Base-by-base conservation (phyloP, 1,284 basidiomycete genomes). In the Ganoderma multipileum region DNA sequence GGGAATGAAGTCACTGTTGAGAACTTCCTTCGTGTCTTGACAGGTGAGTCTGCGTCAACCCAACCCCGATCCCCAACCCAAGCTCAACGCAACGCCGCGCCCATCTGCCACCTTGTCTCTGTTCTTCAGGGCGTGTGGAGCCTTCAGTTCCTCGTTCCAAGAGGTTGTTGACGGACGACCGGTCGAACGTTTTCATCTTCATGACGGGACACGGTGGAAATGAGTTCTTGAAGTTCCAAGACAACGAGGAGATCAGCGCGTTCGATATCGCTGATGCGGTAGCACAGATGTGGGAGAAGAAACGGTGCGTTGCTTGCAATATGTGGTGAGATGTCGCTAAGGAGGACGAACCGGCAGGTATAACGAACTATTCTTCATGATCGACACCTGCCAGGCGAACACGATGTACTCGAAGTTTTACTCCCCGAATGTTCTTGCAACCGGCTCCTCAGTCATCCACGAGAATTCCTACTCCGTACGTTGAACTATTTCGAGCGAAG, bases 141-240 rank as follows among this genome's bases (percentile, higher is more conserved):
- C 86, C 85, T 30, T 92, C 87, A 16, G 89, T 96, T 0, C 97
- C 98, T 0, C 90, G 95, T 3, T 95, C 93, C 0, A 99, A 99
- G 79, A 91, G 97, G 12, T 86, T 99, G 0, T 85, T 98, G 36
- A 93, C 93, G 0, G 96, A 99, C 75, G 91, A 95, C 65, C 85
- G 91, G n/a, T 96, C 94, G 8, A 99, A 99, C 77, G 87, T 99
- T 67, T 98, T 99, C 78, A 89, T 99, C 30, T 99, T 98, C 81
- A 95, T 99, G 94, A 98, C 98, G 0, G 98, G 97, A 0, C 97
- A 99, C 75, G 97, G 98, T 4, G 97, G 97, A 0, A 94, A 98
- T 76, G 97, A 98, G 80, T 99, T 99, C 79, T 88, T 99, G 74
- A 99, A 99, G 81, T 99, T 99, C 79, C 97, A 99, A 79, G 97